Base-by-base conservation (phyloP, 139 green algal genomes). In the Chlorella sorokiniana region DNA sequence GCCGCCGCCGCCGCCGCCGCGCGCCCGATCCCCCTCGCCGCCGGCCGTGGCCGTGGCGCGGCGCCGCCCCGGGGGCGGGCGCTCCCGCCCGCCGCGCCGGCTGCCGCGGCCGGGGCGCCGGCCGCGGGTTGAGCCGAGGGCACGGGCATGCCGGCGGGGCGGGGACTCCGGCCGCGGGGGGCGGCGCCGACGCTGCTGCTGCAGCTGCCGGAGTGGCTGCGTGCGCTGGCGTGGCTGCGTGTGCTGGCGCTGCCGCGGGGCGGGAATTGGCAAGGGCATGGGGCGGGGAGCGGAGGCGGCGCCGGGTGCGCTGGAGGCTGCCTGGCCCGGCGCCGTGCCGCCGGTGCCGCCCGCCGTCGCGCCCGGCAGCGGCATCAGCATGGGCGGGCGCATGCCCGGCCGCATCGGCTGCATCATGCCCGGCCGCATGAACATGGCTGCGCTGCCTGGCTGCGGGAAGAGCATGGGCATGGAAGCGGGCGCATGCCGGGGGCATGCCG, bases 321-420 rank as follows among this genome's bases (percentile, higher is more conserved):
- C 18, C 38, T 73, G 67, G 22, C 38, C 67, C 2, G 67, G 38
- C 3, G 67, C 31, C 14, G 48, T 25, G 48, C 56, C 56, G 14
- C 69, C 69, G 5, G 69, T 76, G 69, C 69, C 69, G 42, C 69
- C 69, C 1, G 69, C 69, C 8, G 69, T 42, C 4, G 69, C 42
- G 20, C 69, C 69, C n/a, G 69, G 69, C 29, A 76, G 69, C 69
- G 69, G 69, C 69, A 76, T 76, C 25, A 76, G 69, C 69, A 76
- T 76, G 42, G 69, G 69, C 29, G 38, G 69, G 27, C 22, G 14
- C 33, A 48, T 56, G 67, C 38, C 69, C 8, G 69, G 69, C 41
- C 69, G 69, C 69, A 62, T 59, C 6, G 23, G 38, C 69, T 41
- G 41, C 69, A 76, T 76, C 42, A 61, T 61, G 1, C 38, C 69